Evolutionary conservation across 805 yeast genomes (phyloP), one percentile per base, ranked within the genome.

Genomic region (Dipodascus geniculatus): DNA sequence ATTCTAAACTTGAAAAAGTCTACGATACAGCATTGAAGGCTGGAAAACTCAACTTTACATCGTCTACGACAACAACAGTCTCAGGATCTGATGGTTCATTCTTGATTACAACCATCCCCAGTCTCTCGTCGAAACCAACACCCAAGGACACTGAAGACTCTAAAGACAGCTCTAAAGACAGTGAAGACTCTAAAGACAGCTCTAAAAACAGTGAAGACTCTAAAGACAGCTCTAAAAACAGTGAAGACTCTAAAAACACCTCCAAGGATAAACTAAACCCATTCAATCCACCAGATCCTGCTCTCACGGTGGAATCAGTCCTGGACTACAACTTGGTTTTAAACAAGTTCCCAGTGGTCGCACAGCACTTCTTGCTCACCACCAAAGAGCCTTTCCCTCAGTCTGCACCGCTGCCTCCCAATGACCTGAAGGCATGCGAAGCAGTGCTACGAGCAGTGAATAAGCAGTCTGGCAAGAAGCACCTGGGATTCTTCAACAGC

Each of bases 401-500:
- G 67, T 76, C 76, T 33, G 71, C 86, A 0, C 83, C 95, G 16
- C 71, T 91, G 54, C 73, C 80, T 22, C 87, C 88, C 19, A 61
- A 68, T n/a, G 97, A 91, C 61, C 73, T 91, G 55, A 64, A 69
- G 38, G 78, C 82, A 0, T 73, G 85, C 3, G 79, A 79, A 63
- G 64, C 77, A 2, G 71, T 86, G 22, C 70, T 91, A 56, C 64
- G 67, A 16, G 70, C 69, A 17, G 70, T 85, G 51, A 79, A 80
- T 61, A 55, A 61, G 9, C 60, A 69, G 11, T 6, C 33, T 6
- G 33, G 33, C 24, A 69, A 70, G 38, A 74, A 78, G 54, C 83
- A 86, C 74, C 74, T 90, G 65, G 89, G 89, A 0, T 91, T 91
- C 68, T 91, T 80, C 75, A 91, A 91, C 68, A 82, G 87, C 63